Conservation (phyloP, 345 rosid species). For the Populus deltoides region DNA sequence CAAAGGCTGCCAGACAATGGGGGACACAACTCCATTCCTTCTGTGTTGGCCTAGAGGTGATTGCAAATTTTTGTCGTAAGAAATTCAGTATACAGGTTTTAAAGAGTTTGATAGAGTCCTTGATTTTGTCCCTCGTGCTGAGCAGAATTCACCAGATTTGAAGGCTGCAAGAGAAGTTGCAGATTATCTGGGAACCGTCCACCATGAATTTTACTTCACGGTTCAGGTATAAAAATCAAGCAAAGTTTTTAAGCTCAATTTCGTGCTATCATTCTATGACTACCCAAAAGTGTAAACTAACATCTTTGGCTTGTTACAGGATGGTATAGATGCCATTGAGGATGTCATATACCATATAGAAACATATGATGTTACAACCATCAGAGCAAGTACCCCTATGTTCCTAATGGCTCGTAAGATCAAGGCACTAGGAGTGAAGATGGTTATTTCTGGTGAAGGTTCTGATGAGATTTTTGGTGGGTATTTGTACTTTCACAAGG, state of each 20-base stretch:
- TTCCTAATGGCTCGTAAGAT: constrained; percentile 89
- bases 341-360: constrained; percentile 90
- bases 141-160: constrained; percentile 84
- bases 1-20: constrained; percentile 76
- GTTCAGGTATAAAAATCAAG: constrained; percentile 53
- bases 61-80: neutral
- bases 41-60: constrained; percentile 87
- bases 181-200: constrained; percentile 78
- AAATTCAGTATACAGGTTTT: neutral
- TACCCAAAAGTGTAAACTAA: neutral
- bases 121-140: neutral
- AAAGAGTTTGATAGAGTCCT: neutral
- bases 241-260: neutral
- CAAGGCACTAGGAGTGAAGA: constrained; percentile 89
- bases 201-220: constrained; percentile 88
- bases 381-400: constrained; percentile 94
- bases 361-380: constrained; percentile 84
- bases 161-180: constrained; percentile 88
- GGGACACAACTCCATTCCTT: constrained; percentile 86
- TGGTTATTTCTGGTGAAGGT: constrained; percentile 98
- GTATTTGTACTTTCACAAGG: constrained; percentile 92
- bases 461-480: constrained; percentile 95
- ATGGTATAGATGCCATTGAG: constrained; percentile 92
- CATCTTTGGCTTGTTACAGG: constrained; percentile 33
- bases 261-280: neutral